Conservation (phyloP, 176 grass and related monocot genomes). For the Olyra latifolia region DNA sequence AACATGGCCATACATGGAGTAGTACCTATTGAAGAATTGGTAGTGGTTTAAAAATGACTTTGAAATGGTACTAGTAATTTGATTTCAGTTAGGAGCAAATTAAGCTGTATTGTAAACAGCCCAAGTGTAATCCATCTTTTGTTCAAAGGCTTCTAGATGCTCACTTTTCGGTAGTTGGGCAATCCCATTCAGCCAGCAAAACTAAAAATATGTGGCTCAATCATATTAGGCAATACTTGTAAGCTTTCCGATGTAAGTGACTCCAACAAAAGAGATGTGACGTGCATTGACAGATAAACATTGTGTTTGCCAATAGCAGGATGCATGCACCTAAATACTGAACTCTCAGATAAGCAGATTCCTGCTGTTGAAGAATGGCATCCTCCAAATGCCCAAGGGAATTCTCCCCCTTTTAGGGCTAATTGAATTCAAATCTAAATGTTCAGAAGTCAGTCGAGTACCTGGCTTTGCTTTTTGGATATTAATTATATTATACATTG, state of each 20-base stretch:
- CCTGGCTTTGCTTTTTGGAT: not conserved
- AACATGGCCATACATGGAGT: conserved; percentile 88
- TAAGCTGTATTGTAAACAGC: not conserved
- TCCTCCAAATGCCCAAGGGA: not conserved
- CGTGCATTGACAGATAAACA: conserved; percentile 11
- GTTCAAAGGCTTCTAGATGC: conserved; percentile 49
- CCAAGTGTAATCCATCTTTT: conserved; percentile 7
- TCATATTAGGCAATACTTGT: not conserved
- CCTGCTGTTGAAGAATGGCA: not conserved
- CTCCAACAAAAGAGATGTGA: conserved; percentile 32
- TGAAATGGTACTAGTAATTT: not conserved
- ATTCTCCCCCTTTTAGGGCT: not conserved
- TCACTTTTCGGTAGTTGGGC: conserved; percentile 32
- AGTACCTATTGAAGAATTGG: conserved; percentile 48
- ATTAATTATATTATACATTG: not conserved
- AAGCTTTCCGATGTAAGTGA: conserved; percentile 28
- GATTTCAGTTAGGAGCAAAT: not conserved
- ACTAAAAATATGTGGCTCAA: not conserved
- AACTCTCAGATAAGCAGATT: not conserved
- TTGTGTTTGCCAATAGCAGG: conserved; percentile 28
- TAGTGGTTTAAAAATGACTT: not conserved
- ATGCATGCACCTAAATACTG: not conserved
- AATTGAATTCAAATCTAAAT: not conserved
- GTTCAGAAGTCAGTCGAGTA: conserved; percentile 1
- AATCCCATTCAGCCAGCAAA: conserved; percentile 38